These are phyloP conservation scores for Pichia sp. DNA, from an alignment of 1,139 yeast genomes.

Conservation along the genomic window DNA sequence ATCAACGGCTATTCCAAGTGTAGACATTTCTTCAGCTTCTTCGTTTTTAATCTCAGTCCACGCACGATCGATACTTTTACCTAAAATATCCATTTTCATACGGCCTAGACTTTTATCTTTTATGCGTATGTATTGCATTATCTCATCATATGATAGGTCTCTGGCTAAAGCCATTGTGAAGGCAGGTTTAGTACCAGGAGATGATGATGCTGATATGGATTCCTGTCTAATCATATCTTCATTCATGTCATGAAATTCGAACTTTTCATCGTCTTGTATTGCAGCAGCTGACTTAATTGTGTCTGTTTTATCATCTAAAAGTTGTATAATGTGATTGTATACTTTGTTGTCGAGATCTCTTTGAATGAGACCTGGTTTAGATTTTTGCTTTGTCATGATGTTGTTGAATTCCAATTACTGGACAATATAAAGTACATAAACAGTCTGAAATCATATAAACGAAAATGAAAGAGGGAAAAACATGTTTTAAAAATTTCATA, in stretches of 20 bases:
- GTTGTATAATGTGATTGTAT: conserved; percentile 30
- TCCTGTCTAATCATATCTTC: conserved; percentile 2
- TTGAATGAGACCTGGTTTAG: conserved; percentile 23
- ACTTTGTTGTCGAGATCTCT: conserved; percentile 29
- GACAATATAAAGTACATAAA: too few species aligned
- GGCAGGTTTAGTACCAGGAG: not conserved
- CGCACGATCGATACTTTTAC: conserved; percentile 38
- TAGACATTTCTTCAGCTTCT: conserved; percentile 28
- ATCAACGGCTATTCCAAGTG: conserved; percentile 19
- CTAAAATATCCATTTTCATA: conserved; percentile 48
- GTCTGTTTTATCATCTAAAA: conserved; percentile 29
- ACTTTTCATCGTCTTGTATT: conserved; percentile 14
- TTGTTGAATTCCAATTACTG: too few species aligned
- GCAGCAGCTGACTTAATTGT: conserved; percentile 20
- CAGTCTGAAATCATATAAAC: too few species aligned
- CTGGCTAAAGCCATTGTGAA: conserved; percentile 46
- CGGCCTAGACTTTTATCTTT: conserved; percentile 64
- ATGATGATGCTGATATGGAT: not conserved
- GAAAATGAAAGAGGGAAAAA: not conserved
- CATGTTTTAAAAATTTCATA: not conserved
- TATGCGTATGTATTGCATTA: conserved; percentile 47
- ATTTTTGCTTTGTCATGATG: conserved; percentile 9
- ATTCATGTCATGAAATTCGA: not conserved
- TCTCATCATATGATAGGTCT: conserved; percentile 47
- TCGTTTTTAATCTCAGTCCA: conserved; percentile 31